Evolutionary conservation across 345 rosid species (phyloP), one percentile per base, ranked within the genome.

Genomic region (Populus simonii): DNA sequence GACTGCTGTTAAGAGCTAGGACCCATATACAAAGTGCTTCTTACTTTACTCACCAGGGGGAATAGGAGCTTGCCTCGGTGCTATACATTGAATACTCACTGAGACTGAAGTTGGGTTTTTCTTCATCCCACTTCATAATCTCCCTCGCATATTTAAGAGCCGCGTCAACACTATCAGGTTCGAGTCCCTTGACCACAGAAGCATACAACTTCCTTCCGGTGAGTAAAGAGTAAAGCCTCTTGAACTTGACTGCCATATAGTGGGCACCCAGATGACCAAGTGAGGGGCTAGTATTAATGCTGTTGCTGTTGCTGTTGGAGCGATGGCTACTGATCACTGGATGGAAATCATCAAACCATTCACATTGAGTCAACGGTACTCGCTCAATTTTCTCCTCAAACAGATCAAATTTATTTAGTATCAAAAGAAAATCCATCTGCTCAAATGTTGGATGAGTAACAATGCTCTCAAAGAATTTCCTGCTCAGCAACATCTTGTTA

Each of bases 111-210:
- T 88, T 86, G 18, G 81, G 79, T 84, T 89, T 90, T 81, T 93
- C 96, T 71, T 95, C 97, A 0, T 91, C 91, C 99, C 99, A 95
- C 85, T 92, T 95, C 80, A 95, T 76, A 66, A 95, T 90, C 90
- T 93, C 99, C 89, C 90, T 90, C 22, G 96, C 92, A 17, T 86
- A 89, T 83, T 90, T 93, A 23, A 95, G 92, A 16, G 90, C 82
- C 0, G 83, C 79, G 63, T 89, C 92, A 0, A 94, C 94, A 17
- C 87, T 89, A 27, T 38, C 72, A 0, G 88, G 92, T 55, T 93
- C 98, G 72, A 91, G 82, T 15, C 93, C 98, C 83, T 92, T 92
- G 45, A 89, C 92, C 8, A 59, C 61, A 39, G 96, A 83, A 27
- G 90, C 96, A 73, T 86, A 92, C 76, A 96, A 79, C 84, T 87